Base-by-base conservation (phyloP, 768 basidiomycete genomes). In the Chiua virens region DNA sequence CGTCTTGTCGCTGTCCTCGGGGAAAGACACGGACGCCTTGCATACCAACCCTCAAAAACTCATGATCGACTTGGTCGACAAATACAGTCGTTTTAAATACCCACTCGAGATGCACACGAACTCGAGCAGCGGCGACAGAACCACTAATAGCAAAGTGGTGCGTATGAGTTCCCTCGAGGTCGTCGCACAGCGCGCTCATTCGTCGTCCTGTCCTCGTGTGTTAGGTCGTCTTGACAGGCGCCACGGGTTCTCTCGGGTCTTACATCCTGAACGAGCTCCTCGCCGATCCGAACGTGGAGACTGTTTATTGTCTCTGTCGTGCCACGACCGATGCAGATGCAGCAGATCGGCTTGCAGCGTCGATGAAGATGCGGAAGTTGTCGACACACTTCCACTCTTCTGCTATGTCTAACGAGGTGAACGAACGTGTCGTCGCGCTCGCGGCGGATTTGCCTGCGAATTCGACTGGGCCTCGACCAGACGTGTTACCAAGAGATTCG, bases 211-310 rank as follows among this genome's bases (percentile, higher is more conserved):
- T 30, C 32, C 28, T 11, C 11, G 28, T 30, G 9, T 25, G 3
- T 32, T 4, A 59, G 55, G 45, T 65, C 8, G 71, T 82, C 5
- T 66, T 82, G 32, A 81, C 80, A 1, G 81, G 80, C 5, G 76
- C 73, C 0, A 80, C 80, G 5, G 81, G 80, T 1, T 79, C 78
- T 2, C 72, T 81, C 3, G 82, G 82, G 9, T 79, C 79, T 3
- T 75, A 80, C 49, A 71, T 81, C 13, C 72, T 83, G n/a, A 66
- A 71, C 30, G 71, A 76, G 42, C 67, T 82, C 3, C 64, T 76
- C 4, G 57, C 64, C 6, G 66, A 66, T 6, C 54, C 70, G 0
- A 47, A 61, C 1, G 76, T 82, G 30, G 55, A 55, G 34, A 72
- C 68, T 10, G 73, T 83, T 27, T 73, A 79, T 52, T 79, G 77